Base-by-base conservation (phyloP, 2,329 filamentous ascomycete genomes). In the Pseudomassariella vexata region DNA sequence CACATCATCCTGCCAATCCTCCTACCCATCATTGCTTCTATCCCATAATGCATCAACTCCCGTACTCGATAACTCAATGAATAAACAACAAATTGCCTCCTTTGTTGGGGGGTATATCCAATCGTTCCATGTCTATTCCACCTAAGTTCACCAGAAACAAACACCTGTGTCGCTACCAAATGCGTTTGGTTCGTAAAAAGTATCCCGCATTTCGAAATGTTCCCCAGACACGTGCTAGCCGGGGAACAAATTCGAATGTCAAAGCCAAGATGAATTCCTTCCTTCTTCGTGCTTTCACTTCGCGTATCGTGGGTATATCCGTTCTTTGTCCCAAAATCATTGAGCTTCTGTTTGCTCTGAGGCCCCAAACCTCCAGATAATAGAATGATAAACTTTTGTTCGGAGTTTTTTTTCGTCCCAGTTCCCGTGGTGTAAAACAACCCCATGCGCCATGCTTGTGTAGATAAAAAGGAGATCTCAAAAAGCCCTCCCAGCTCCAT, bases 131-230 rank as follows among this genome's bases (percentile, higher is more conserved):
- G 17, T 49, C 46, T 34, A 29, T 28, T 32, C 27, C 42, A 48
- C 37, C 42, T 37, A 49, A 49, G 44, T 63, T 63, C 62, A 65
- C 60, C 62, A 65, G 59, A 64, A 62, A 57, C 56, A 66, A 62
- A 60, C 56, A 49, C 55, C 54, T 38, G 22, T 34, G 37, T n/a
- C n/a, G n/a, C n/a, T 35, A 25, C 22, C 30, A 33, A 37, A 32
- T 37, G 35, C 26, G 24, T 30, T 28, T 24, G 26, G 26, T 15
- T 32, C n/a, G n/a, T n/a, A n/a, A n/a, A n/a, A n/a, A n/a, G 19
- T 34, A 22, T 26, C 26, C 16, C 36, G 31, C 35, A 34, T 27
- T 37, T 37, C 32, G 20, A 28, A 22, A 33, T 38, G 35, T 38
- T 19, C 35, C 42, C 44, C 44, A 42, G 50, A 51, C 28, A 48